Evolutionary conservation across 805 yeast genomes (phyloP), one percentile per base, ranked within the genome.

Genomic region (Candida awuae): DNA sequence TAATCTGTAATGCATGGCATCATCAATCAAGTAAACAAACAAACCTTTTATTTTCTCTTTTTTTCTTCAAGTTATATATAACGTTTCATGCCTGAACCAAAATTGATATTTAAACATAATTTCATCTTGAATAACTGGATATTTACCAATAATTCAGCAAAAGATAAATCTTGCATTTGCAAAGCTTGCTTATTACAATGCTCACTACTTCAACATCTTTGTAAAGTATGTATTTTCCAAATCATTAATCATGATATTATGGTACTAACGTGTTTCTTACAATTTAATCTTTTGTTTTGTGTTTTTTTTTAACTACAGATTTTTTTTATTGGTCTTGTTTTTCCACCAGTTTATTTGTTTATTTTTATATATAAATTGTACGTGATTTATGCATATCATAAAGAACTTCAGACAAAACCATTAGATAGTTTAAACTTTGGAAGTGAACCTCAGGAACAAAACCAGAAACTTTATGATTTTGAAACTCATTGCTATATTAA

Each of bases 401-500:
- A 18, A 25, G 28, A 25, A 10, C 6, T 18, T 16, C 29, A 17
- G 12, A 18, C 9, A 28, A 6, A n/a, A 28, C n/a, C 28, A 7
- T 12, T 5, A 3, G 27, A 27, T 18, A 22, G 27, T 6, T 21
- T 16, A 8, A 21, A 14, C n/a, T 14, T 15, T 3, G 6, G 27
- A 12, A 8, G n/a, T 6, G 17, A 15, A 7, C 6, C 9, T n/a
- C 10, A 19, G 3, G n/a, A 14, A 17, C 20, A 16, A 13, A 12
- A 20, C 12, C 20, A 19, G 2, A 7, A 25, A 2, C 15, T 26
- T 6, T 37, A 33, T 25, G 25, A 31, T 34, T 51, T 48, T 47
- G 45, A 45, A 9, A 29, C 20, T 2, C 56, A 52, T 35, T 31
- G 39, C 19, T 13, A 5, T 4, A 39, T 37, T 17, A 29, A 46